A percentile compares a stretch with the other conserved stretches of the same genome.
Conservation (phyloP, 108 stramenopile species). For the Chaetoceros muelleri region DNA sequence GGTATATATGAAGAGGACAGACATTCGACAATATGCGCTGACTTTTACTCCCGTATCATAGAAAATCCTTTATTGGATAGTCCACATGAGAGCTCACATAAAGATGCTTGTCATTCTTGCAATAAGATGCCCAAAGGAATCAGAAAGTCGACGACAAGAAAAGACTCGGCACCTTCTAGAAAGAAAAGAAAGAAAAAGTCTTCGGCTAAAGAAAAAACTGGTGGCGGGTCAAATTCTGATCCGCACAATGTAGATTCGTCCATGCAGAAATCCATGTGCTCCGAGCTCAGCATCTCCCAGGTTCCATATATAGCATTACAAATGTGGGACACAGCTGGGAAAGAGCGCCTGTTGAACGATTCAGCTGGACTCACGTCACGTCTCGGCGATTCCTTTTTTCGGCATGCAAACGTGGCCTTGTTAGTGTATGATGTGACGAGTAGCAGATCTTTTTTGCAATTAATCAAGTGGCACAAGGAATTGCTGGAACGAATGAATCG, state of each 20-base stretch:
- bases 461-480: conserved; percentile 65
- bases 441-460: conserved; percentile 58
- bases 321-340: conserved; percentile 74
- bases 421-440: conserved; percentile 72
- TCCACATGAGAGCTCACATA: conserved; percentile 1
- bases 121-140: conserved; percentile 5
- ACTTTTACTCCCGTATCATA: conserved; percentile 23
- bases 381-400: conserved; percentile 43
- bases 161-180: conserved; percentile 21
- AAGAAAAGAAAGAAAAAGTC: conserved; percentile 10
- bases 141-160: conserved; percentile 2
- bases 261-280: too few relatives aligned
- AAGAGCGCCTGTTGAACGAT: conserved; percentile 30
- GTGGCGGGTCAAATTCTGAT: background rate
- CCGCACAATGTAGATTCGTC: background rate
- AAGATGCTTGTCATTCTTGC: background rate
- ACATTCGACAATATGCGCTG: conserved; percentile 30
- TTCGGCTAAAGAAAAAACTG: background rate
- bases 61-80: conserved; percentile 1
- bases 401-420: conserved; percentile 53
- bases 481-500: conserved; percentile 30
- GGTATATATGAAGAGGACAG: conserved; percentile 24
- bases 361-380: conserved; percentile 20
- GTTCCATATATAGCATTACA: conserved; percentile 16
- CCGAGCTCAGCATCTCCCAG: background rate